phyloP scores from a whole-genome alignment of 768 basidiomycete species.

The Gloeopeniophorella convolvens region DNA sequence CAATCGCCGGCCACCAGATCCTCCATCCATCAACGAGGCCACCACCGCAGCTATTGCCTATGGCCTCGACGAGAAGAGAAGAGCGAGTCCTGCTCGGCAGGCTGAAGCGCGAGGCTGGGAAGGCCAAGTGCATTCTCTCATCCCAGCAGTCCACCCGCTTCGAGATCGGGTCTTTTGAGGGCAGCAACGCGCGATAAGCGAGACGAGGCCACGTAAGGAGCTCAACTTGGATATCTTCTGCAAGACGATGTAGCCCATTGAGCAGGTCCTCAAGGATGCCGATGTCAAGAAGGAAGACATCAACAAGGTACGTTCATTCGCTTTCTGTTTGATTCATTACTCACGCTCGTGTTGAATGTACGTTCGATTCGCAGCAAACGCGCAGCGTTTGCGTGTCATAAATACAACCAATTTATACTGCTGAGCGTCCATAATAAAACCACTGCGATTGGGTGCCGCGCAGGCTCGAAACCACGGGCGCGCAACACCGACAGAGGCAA shows the following conservation, averaged over 20 bases:
- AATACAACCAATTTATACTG: no score
- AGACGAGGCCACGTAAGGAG: conserved; percentile 93
- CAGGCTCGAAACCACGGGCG: no score
- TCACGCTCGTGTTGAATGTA: no score
- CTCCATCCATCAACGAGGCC: conserved; percentile 97
- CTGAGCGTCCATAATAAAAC: no score
- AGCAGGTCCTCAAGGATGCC: conserved; percentile 97
- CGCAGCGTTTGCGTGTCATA: no score
- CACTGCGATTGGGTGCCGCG: no score
- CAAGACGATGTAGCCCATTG: conserved; percentile 99
- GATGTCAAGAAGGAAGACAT: conserved; percentile 97
- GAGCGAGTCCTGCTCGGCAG: conserved; percentile 78
- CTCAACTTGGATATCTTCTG: conserved; percentile 98
- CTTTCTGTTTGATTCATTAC: background rate
- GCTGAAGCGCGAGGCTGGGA: conserved; percentile 37
- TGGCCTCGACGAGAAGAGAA: conserved; percentile 90
- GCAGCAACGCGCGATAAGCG: conserved; percentile 96
- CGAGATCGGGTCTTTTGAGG: conserved; percentile 94
- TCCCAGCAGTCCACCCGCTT: conserved; percentile 89
- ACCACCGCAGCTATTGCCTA: conserved; percentile 98
- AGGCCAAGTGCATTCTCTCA: conserved; percentile 65
- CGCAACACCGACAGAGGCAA: no score
- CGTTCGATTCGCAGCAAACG: no score
- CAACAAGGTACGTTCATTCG: conserved; percentile 55
- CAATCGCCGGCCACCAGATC: conserved; percentile 89